These are phyloP conservation scores for Cucurbitaria berberidis DNA, from an alignment of 2,329 filamentous ascomycete species.

Conservation along the genomic window DNA sequence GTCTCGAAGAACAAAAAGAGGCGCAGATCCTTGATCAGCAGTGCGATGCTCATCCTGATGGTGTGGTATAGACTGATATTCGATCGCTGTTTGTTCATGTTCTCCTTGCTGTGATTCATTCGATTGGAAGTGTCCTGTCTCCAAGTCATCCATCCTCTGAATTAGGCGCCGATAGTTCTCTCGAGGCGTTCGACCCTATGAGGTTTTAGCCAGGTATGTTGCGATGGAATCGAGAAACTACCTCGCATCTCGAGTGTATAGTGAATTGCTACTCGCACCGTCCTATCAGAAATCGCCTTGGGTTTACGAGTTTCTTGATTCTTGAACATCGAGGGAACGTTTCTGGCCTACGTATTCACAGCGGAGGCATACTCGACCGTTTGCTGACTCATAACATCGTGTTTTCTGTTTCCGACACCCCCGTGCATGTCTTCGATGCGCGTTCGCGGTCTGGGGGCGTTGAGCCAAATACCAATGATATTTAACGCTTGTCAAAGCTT, in stretches of 20 bases:
- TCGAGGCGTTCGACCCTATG: conserved; percentile 19
- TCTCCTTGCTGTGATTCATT: not conserved
- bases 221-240: not conserved
- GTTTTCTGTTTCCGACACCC: conserved; percentile 52
- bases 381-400: conserved; percentile 48
- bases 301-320: not conserved
- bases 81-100: not conserved
- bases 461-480: not conserved
- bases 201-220: not conserved
- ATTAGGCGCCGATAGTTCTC: conserved; percentile 12
- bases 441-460: conserved; percentile 34
- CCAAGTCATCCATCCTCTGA: conserved; percentile 21
- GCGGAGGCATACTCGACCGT: conserved; percentile 44
- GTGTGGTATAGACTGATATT: not conserved
- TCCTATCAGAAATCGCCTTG: conserved; percentile 1
- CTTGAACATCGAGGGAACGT: conserved; percentile 40
- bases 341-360: conserved; percentile 46
- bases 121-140: conserved; percentile 5
- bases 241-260: conserved; percentile 9
- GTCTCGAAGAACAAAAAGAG: conserved; percentile 27
- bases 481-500: not conserved
- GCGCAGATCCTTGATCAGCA: conserved; percentile 13
- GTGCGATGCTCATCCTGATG: not conserved
- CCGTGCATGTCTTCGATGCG: conserved; percentile 45
- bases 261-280: not conserved